phyloP scores from a whole-genome alignment of 1,284 basidiomycete species.

The Pseudozyma pruni region DNA sequence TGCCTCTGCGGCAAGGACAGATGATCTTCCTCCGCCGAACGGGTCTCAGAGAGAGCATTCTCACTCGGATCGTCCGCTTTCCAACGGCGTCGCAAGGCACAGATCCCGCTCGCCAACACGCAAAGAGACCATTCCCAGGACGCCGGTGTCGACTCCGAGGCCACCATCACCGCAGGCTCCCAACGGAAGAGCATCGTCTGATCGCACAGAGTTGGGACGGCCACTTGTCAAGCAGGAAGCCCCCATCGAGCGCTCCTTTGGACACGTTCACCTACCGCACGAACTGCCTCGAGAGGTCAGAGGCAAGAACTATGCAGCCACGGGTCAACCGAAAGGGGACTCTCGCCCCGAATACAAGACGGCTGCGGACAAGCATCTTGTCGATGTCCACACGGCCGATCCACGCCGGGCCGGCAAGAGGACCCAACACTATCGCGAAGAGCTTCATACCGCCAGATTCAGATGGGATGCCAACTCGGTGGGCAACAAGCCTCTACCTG shows the following conservation, averaged over 20 bases:
- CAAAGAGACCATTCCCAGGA: background rate
- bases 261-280: conserved; percentile 44
- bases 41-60: background rate
- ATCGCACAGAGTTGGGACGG: background rate
- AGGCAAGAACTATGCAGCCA: conserved; percentile 21
- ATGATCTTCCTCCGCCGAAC: background rate
- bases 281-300: conserved; percentile 37
- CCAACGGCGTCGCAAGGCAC: conserved; percentile 4
- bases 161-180: background rate
- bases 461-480: conserved; percentile 82
- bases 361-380: conserved; percentile 18
- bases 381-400: conserved; percentile 15
- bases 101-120: conserved; percentile 4
- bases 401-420: conserved; percentile 16
- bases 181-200: background rate
- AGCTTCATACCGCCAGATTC: conserved; percentile 25
- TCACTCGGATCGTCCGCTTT: background rate
- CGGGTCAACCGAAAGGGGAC: conserved; percentile 12
- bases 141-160: background rate
- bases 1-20: background rate
- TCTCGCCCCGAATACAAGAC: conserved; percentile 4
- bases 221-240: background rate
- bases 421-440: conserved; percentile 4
- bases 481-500: conserved; percentile 79
- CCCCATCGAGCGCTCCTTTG: conserved; percentile 24